Evolutionary conservation across 192 early-diverging fungal genomes (phyloP).

Genomic region (Backusella parvicylindrica): DNA sequence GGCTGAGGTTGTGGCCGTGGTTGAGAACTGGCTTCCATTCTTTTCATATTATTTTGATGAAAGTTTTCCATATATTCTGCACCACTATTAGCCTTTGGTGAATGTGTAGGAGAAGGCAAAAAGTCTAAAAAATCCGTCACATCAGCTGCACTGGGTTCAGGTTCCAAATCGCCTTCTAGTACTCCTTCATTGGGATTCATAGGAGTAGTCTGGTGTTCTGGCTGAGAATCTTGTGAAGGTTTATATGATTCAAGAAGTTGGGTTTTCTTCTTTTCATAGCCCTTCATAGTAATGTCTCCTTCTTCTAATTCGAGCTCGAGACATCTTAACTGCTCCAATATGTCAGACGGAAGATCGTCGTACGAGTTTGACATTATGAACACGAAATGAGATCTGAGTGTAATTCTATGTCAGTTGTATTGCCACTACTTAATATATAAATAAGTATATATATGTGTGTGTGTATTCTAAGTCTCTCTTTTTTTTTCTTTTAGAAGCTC

Average conservation of each 20-base stretch:
- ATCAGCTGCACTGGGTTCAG: constrained; percentile 30
- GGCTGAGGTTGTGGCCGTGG: background rate
- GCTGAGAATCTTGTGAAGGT: background rate
- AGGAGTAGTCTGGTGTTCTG: background rate
- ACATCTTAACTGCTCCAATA: constrained; percentile 12
- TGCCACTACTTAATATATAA: background rate
- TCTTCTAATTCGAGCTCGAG: constrained; percentile 53
- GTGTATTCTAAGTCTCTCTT: background rate
- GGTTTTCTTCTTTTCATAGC: constrained; percentile 62
- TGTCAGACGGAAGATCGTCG: constrained; percentile 26
- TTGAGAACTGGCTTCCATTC: background rate
- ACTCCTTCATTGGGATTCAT: background rate
- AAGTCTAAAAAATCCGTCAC: constrained; percentile 28
- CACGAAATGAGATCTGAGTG: background rate
- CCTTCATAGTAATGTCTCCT: constrained; percentile 74
- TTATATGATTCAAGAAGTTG: constrained; percentile 40
- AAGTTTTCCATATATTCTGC: constrained; percentile 1
- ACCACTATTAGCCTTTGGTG: constrained; percentile 2
- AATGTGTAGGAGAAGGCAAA: constrained; percentile 31
- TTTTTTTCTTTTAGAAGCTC: background rate
- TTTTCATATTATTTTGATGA: background rate
- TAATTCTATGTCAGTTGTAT: background rate
- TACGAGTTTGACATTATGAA: constrained; percentile 18
- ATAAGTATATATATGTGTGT: background rate
- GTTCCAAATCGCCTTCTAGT: constrained; percentile 14